Conservation (phyloP, 345 rosid genomes). For the Luvunga scandens region DNA sequence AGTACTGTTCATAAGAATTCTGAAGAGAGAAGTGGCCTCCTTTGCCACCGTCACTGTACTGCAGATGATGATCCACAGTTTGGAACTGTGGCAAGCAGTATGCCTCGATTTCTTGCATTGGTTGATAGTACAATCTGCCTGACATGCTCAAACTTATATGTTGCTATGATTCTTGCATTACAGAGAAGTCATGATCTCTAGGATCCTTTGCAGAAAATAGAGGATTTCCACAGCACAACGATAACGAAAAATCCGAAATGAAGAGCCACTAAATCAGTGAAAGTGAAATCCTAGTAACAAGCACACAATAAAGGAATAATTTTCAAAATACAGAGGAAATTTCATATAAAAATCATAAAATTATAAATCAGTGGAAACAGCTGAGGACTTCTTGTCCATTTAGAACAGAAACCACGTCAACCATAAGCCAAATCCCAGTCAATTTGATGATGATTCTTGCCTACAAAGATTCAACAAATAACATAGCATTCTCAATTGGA, state of each 20-base stretch:
- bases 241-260: slow-evolving; percentile 20
- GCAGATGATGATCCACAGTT: slow-evolving; percentile 27
- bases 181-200: slow-evolving; percentile 5
- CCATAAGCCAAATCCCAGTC: slow-evolving; percentile 11
- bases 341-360: background rate
- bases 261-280: background rate
- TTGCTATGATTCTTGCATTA: slow-evolving; percentile 39
- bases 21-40: slow-evolving; percentile 29
- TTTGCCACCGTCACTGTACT: slow-evolving; percentile 26
- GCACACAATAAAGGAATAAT: background rate
- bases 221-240: background rate
- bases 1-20: slow-evolving; percentile 42
- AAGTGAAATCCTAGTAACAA: background rate
- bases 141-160: slow-evolving; percentile 38
- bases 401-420: slow-evolving; percentile 5
- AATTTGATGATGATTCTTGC: background rate
- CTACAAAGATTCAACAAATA: background rate
- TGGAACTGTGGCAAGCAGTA: slow-evolving; percentile 42
- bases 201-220: background rate
- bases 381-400: background rate
- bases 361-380: background rate
- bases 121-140: slow-evolving; percentile 37
- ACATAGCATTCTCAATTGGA: background rate
- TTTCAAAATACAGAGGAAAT: background rate
- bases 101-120: slow-evolving; percentile 39